Evolutionary conservation across 257 asterid genomes (phyloP), one percentile per base, ranked within the genome.

Genomic region (Solanum appendiculatum): DNA sequence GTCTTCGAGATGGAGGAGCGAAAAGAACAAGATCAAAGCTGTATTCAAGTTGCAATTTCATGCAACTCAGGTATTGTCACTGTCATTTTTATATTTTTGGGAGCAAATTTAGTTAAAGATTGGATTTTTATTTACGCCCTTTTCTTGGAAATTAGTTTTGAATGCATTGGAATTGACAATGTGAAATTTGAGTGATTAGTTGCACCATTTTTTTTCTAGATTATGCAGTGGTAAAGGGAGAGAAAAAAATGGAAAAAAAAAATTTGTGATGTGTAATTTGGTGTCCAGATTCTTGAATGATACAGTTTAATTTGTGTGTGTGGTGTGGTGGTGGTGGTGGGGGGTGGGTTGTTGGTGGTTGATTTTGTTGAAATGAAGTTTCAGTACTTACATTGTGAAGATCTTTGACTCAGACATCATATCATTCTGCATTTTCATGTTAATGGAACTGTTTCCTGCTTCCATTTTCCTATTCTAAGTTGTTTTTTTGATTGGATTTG

Each of bases 1-100:
- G 95, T 89, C 99, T 81, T 94, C 90, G 90, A 87, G 94, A 93
- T 97, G 99, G 99, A 94, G 95, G 92, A 92, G 94, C 89, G 99
- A 97, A 87, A 97, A 94, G 94, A 94, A 93, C 94, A 96, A 93
- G 95, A 90, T 97, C 94, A 97, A 93, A 91, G 96, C 92, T 88
- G 97, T 90, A 81, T 97, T 96, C 93, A 96, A 92, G 92, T 89
- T 97, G 95, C 98, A 93, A 92, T 97, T 96, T 91, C 99, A 93
- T 95, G 99, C 98, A 88, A 90, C 98, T 90, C 94, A 94, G 98
- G 99, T 97, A 85, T 21, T 86, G 69, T 86, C 42, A 51, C 31
- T 82, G 70, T 40, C n/a, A 16, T 66, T 83, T 60, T 69, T n/a
- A 21, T 39, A 87, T 87, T 87, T 6, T 87, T 87, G 86, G 81